phyloP scores from a whole-genome alignment of 176 grass and related monocot genomes.

The Puya raimondii region DNA sequence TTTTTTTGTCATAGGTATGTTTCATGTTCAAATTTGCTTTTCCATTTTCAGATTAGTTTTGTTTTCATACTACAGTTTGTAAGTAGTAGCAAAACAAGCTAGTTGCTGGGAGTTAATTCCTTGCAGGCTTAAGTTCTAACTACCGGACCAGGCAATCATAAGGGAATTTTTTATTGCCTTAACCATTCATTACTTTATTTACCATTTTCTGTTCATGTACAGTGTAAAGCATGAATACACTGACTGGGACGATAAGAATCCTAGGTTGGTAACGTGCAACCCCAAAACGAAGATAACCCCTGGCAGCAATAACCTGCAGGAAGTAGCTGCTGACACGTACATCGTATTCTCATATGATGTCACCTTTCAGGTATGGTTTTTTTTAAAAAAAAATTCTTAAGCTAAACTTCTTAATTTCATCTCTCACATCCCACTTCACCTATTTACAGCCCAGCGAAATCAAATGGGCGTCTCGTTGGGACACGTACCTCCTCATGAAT shows the following conservation, averaged over 20 bases:
- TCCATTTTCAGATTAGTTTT: not conserved
- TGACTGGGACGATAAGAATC: constrained; percentile 31
- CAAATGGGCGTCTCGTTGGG: constrained; percentile 47
- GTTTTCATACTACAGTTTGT: too few species aligned
- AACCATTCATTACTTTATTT: not conserved
- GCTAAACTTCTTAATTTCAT: not conserved
- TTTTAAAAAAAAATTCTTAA: not conserved
- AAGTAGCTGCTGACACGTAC: constrained; percentile 25
- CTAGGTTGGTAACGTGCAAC: constrained; percentile 35
- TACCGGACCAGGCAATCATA: too few species aligned
- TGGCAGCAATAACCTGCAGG: constrained; percentile 27
- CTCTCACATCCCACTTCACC: constrained; percentile 7
- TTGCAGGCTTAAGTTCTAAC: too few species aligned
- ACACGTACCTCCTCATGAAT: constrained; percentile 39
- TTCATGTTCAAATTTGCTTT: not conserved
- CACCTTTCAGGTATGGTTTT: constrained; percentile 26
- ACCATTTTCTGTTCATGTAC: constrained; percentile 2
- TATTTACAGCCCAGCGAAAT: constrained; percentile 30
- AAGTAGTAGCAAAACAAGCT: too few species aligned
- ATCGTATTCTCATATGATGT: constrained; percentile 41
- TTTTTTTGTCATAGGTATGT: not conserved
- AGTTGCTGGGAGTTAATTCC: too few species aligned
- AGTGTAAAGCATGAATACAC: constrained; percentile 35
- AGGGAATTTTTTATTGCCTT: not conserved
- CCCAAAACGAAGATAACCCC: constrained; percentile 34